phyloP scores from a whole-genome alignment of 345 rosid species.

The Bruguiera parviflora region DNA sequence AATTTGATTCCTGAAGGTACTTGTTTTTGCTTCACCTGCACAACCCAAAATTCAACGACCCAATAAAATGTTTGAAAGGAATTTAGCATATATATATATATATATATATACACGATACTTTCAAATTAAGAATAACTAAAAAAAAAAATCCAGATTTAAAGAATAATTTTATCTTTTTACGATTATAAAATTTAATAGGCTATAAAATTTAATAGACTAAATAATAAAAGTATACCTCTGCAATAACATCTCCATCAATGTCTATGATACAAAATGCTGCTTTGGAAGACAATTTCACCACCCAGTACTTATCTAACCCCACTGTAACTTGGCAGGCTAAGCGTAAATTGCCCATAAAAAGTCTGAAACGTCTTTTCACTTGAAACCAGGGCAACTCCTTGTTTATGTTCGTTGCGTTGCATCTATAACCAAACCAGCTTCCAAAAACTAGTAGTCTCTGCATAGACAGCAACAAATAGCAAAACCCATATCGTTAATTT shows the following conservation, averaged over 20 bases:
- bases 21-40: conserved; percentile 43
- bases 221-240: conserved; percentile 29
- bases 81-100: too few species aligned
- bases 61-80: too few species aligned
- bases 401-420: background rate
- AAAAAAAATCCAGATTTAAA: too few species aligned
- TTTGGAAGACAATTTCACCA: conserved; percentile 18
- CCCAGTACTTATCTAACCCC: conserved; percentile 20
- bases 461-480: background rate
- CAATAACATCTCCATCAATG: conserved; percentile 23
- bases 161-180: too few species aligned
- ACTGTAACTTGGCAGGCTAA: conserved; percentile 23
- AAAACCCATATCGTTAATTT: background rate
- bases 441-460: conserved; percentile 29
- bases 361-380: conserved; percentile 22
- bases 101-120: too few species aligned
- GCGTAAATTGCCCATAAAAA: conserved; percentile 18
- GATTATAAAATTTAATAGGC: too few species aligned
- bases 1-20: conserved; percentile 15
- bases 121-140: too few species aligned
- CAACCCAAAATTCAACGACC: background rate
- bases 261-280: conserved; percentile 32
- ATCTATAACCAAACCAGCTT: conserved; percentile 39
- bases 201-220: too few species aligned
- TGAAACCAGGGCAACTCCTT: conserved; percentile 35